phyloP scores from a whole-genome alignment of 768 basidiomycete species.

The Boletellus ananas region DNA sequence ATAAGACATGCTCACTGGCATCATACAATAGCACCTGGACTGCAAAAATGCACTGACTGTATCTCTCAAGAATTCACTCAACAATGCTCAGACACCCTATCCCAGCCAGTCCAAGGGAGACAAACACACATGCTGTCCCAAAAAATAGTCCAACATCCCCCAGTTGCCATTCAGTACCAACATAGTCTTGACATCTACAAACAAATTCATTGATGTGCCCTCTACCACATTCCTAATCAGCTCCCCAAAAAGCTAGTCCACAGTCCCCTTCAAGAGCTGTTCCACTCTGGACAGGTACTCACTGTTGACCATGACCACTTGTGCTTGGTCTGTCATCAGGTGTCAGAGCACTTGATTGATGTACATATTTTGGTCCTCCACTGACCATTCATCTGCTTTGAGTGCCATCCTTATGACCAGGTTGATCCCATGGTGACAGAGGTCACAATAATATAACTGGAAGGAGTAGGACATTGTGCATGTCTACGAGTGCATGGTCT shows the following conservation, averaged over 20 bases:
- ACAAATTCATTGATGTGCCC: slow-evolving; percentile 8
- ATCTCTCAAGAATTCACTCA: too few species aligned
- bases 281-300: not conserved
- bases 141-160: slow-evolving; percentile 3
- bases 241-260: not conserved
- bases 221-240: slow-evolving; percentile 6
- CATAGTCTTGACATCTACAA: not conserved
- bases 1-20: too few species aligned
- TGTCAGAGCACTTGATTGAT: not conserved
- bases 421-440: rapidly evolving
- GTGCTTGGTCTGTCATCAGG: not conserved
- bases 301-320: slow-evolving; percentile 1
- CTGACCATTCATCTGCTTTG: not conserved
- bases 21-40: too few species aligned
- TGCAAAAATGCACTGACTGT: too few species aligned
- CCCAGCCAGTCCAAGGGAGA: slow-evolving; percentile 1
- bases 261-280: not conserved
- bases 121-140: slow-evolving; percentile 15
- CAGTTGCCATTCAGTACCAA: slow-evolving; percentile 4
- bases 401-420: not conserved
- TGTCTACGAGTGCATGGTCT: not conserved
- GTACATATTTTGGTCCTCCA: not conserved
- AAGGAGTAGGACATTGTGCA: slow-evolving; percentile 1
- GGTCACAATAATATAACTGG: not conserved
- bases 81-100: not conserved